Base-by-base conservation (phyloP, 2,329 filamentous ascomycete genomes). In the Geoglossum cookeanum region DNA sequence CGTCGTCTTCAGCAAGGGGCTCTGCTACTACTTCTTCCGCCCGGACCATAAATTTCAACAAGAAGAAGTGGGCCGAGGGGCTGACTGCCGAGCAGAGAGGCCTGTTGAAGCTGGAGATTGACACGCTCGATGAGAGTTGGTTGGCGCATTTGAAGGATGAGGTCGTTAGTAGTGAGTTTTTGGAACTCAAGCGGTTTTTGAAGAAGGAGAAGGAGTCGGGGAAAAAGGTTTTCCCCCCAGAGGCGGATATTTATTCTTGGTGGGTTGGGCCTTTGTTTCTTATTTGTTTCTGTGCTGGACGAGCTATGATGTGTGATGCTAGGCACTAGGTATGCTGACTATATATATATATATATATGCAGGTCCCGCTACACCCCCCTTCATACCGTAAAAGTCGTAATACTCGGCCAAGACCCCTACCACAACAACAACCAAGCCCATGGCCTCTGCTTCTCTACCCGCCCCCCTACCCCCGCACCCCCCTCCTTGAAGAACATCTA, bases 351-450 rank as follows among this genome's bases (percentile, higher is more conserved):
- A 59, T 37, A 29, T 22, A 22, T 22, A 22, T 17, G 6, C 45
- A 96, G 91, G 91, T 96, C 91, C 60, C 85, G 89, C 30, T 85
- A 94, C 69, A 96, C 91, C 0, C 90, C 92, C 6, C 83, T 98
- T 64, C 74, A 84, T 72, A 84, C 77, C 13, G 90, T 97, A 68
- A 95, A 94, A 70, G 85, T 86, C 58, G 90, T 98, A 60, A 89
- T 98, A 66, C 71, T 97, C 57, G 92, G 92, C 62, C 92, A 98
- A 73, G 92, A 98, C 68, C 92, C 92, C 2, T 98, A 98, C 70
- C 92, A 98, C 74, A 94, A 94, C 68, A 70, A 81, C 68, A 94
- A 94, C 70, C 92, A 98, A 75, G 92, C 92, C 55, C 92, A 97
- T 69, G 92, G 92, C 48, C 82, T 98, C 59, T 91, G 87, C 68